Conservation (phyloP, 2,329 filamentous ascomycete genomes). For the Chaetomium sp. region DNA sequence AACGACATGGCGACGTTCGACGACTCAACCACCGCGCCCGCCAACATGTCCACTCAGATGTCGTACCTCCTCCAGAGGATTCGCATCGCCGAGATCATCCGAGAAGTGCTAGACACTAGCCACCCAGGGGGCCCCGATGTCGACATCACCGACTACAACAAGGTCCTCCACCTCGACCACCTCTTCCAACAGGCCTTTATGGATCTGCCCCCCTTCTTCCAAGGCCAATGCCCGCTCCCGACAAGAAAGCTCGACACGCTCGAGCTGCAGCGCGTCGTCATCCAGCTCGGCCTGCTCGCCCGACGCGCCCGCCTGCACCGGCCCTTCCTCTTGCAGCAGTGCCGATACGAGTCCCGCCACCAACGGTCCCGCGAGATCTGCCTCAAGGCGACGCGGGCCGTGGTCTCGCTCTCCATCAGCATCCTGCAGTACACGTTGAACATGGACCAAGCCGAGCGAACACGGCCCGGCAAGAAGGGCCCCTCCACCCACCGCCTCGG, state of each 20-base stretch:
- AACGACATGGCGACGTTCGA: conserved; percentile 6
- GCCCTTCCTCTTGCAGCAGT: conserved; percentile 9
- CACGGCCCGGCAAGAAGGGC: neutral
- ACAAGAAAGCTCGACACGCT: neutral
- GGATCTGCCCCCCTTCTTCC: conserved; percentile 12
- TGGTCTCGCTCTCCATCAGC: neutral
- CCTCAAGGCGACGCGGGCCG: conserved; percentile 3
- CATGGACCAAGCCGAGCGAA: neutral
- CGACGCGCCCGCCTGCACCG: conserved; percentile 18
- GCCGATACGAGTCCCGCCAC: neutral
- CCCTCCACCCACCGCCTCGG: conserved; percentile 15
- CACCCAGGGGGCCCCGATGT: conserved; percentile 6
- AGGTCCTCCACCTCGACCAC: conserved; percentile 6
- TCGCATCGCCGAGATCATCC: conserved; percentile 13
- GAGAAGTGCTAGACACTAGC: conserved; percentile 6
- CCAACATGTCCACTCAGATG: conserved; percentile 12
- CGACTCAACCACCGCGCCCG: neutral
- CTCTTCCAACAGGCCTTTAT: conserved; percentile 5
- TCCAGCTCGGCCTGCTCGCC: conserved; percentile 13
- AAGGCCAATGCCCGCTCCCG: neutral
- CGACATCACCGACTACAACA: conserved; percentile 11
- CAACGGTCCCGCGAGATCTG: conserved; percentile 12
- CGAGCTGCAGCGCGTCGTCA: conserved; percentile 12
- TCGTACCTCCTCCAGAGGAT: conserved; percentile 13
- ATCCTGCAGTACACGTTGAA: conserved; percentile 1